A percentile compares a stretch with the other conserved stretches of the same genome.
Conservation (phyloP, 441 rosid species). For the Cnidoscolus chayamansa region DNA sequence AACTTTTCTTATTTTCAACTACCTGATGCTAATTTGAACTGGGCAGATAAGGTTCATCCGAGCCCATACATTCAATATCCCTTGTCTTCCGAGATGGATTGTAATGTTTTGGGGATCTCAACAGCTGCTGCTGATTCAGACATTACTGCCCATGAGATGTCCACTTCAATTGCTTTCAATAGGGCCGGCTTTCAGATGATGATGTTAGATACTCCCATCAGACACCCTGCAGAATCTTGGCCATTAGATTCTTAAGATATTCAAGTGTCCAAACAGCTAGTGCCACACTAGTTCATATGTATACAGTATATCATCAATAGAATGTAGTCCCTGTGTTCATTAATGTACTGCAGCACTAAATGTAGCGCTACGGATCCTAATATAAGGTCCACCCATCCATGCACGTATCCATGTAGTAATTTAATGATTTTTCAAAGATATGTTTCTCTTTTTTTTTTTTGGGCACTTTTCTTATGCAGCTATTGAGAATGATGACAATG, state of each 20-base stretch:
- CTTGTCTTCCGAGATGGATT: conserved; percentile 47
- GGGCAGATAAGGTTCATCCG: conserved; percentile 36
- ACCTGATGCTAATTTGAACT: conserved; percentile 33
- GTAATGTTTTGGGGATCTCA: conserved; percentile 37
- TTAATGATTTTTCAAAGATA: too few relatives aligned
- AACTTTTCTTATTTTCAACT: conserved; percentile 44
- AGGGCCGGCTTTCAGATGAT: conserved; percentile 40
- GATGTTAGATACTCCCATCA: conserved; percentile 46
- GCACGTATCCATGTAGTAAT: too few relatives aligned
- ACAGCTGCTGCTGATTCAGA: conserved; percentile 22
- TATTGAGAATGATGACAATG: too few relatives aligned
- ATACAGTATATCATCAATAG: background rate
- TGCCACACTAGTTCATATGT: conserved; percentile 1
- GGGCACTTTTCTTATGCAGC: too few relatives aligned
- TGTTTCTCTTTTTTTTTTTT: too few relatives aligned
- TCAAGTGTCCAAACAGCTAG: background rate
- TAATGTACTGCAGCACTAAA: too few relatives aligned
- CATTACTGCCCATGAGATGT: conserved; percentile 32
- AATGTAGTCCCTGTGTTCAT: too few relatives aligned
- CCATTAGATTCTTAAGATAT: conserved; percentile 33
- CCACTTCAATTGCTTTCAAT: conserved; percentile 43
- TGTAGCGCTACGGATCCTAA: too few relatives aligned
- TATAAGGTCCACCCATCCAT: too few relatives aligned
- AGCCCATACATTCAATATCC: conserved; percentile 34
- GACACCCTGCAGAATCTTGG: conserved; percentile 43